These are phyloP conservation scores for Cystofilobasidium bisporidii DNA, from an alignment of 768 basidiomycete species.

Conservation along the genomic window DNA sequence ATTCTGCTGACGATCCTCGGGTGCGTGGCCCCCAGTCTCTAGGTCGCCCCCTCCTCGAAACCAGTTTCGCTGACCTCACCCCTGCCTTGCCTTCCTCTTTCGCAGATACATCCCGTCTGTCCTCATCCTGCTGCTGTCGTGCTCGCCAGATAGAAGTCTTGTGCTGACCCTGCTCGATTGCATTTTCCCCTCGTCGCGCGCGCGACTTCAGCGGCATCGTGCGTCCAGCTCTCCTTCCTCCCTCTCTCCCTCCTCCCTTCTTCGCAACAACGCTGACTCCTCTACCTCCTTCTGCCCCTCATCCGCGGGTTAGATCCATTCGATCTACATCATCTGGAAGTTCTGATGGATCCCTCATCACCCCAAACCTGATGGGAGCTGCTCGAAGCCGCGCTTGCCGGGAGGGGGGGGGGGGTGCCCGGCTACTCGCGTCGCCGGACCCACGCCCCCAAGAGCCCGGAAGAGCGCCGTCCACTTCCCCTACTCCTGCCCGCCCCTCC, in stretches of 20 bases:
- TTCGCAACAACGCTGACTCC: background rate
- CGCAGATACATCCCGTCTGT: slow-evolving; percentile 1
- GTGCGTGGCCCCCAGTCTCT: background rate
- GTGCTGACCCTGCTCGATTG: too few species aligned
- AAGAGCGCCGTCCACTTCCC: too few species aligned
- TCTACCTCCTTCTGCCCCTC: too few species aligned
- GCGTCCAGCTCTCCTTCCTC: background rate
- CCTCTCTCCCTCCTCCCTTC: background rate
- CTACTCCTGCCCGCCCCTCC: too few species aligned
- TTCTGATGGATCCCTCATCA: too few species aligned
- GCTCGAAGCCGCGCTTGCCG: too few species aligned
- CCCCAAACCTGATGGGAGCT: too few species aligned
- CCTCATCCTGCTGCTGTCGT: background rate
- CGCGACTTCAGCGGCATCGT: background rate
- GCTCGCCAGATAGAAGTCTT: background rate
- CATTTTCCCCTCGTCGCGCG: background rate
- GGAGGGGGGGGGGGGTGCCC: too few species aligned
- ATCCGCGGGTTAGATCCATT: background rate
- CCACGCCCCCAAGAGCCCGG: too few species aligned
- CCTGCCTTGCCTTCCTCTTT: background rate
- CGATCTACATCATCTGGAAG: background rate
- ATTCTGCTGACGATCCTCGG: slow-evolving; percentile 50
- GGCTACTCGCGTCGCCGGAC: too few species aligned
- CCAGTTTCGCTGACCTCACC: background rate
- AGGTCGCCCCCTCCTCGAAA: background rate